phyloP scores from a whole-genome alignment of 2,329 filamentous ascomycete species.

The Phialocephala sp. region DNA sequence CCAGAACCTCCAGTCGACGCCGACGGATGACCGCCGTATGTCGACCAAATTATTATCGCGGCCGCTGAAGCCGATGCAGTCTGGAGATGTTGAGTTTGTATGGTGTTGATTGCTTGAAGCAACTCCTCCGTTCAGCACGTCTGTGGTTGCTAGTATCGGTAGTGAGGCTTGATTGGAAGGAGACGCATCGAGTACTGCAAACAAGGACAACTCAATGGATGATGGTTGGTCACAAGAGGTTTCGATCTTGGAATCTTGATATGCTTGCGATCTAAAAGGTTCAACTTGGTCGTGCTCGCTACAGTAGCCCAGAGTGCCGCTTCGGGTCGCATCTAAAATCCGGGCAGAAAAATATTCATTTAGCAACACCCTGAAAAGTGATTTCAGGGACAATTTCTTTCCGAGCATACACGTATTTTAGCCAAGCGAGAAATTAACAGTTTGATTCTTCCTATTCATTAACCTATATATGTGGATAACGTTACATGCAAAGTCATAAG shows the following conservation, averaged over 20 bases:
- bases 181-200: conserved; percentile 34
- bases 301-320: conserved; percentile 9
- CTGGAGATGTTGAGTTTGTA: conserved; percentile 12
- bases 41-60: conserved; percentile 28
- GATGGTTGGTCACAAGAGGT: conserved; percentile 27
- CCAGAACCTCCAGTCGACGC: conserved; percentile 32
- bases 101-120: conserved; percentile 25
- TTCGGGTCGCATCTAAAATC: conserved; percentile 16
- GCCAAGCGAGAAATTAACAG: neutral
- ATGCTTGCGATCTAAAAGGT: conserved; percentile 28
- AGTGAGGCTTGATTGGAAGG: conserved; percentile 11
- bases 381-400: neutral
- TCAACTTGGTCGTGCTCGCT: conserved; percentile 24
- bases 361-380: neutral
- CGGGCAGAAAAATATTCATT: conserved; percentile 16
- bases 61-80: conserved; percentile 12
- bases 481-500: neutral
- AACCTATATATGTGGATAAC: neutral
- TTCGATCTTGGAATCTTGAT: conserved; percentile 31
- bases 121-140: conserved; percentile 18
- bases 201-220: conserved; percentile 24
- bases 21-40: conserved; percentile 34
- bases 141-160: conserved; percentile 31
- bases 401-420: too few species aligned
- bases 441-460: neutral